phyloP scores from a whole-genome alignment of 352 stramenopile species.

The Phytophthora constricta region DNA sequence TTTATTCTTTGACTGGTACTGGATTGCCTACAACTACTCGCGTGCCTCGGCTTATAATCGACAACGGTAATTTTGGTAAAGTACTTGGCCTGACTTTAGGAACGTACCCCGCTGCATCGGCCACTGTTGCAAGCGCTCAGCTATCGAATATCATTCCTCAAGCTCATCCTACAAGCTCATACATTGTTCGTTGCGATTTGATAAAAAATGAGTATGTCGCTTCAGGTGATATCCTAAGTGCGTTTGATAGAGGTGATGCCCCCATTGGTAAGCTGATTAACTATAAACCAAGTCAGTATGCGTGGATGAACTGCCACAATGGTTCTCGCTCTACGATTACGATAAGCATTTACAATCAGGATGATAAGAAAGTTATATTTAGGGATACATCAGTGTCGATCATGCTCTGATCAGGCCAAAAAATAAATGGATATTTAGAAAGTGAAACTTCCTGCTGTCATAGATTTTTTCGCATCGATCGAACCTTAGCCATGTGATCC shows the following conservation, averaged over 20 bases:
- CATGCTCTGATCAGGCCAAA: not conserved
- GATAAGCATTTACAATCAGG: not conserved
- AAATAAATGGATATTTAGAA: too few relatives aligned
- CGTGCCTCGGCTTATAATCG: not conserved
- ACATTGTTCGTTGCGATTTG: conserved; percentile 10
- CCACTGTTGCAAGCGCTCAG: not conserved
- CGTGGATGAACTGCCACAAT: conserved; percentile 1
- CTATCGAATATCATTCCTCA: conserved; percentile 11
- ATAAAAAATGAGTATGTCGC: conserved; percentile 6
- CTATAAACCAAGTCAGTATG: not conserved
- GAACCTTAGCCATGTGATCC: not conserved
- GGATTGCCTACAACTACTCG: conserved; percentile 14
- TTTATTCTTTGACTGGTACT: conserved; percentile 25
- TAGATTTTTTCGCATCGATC: not conserved
- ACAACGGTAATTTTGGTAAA: conserved; percentile 4
- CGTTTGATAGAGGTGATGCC: not conserved
- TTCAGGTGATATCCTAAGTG: not conserved
- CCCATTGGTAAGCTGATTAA: conserved; percentile 1
- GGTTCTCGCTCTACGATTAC: not conserved
- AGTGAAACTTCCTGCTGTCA: too few relatives aligned
- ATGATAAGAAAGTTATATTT: not conserved
- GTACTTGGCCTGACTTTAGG: conserved; percentile 2
- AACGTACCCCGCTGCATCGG: not conserved
- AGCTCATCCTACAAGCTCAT: not conserved
- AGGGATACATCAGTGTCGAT: not conserved